phyloP scores from a whole-genome alignment of 441 rosid genomes.

The Brassica balearica region DNA sequence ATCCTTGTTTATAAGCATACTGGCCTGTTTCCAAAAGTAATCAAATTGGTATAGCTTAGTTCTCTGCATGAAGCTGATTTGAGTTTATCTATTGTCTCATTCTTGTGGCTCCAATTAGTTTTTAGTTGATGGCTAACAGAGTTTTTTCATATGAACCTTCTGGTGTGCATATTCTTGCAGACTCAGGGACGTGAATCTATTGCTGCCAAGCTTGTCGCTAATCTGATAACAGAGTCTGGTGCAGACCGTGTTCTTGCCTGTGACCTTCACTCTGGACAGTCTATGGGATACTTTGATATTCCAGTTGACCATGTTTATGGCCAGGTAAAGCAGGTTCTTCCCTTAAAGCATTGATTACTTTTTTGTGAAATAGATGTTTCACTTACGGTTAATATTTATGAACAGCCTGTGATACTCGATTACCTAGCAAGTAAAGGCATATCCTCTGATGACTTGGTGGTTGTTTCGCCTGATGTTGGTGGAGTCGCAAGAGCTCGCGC shows the following conservation, averaged over 20 bases:
- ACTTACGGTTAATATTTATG: too few relatives aligned
- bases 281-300: slow-evolving; percentile 98
- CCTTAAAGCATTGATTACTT: background rate
- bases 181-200: slow-evolving; percentile 97
- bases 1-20: background rate
- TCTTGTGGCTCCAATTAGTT: background rate
- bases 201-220: slow-evolving; percentile 62
- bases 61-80: background rate
- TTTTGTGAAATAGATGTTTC: too few relatives aligned
- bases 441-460: slow-evolving; percentile 83
- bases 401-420: slow-evolving; percentile 95
- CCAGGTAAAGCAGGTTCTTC: slow-evolving; percentile 57
- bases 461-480: slow-evolving; percentile 98
- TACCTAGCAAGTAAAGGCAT: slow-evolving; percentile 94
- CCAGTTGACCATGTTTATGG: slow-evolving; percentile 97
- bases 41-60: background rate
- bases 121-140: background rate
- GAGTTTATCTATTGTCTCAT: background rate
- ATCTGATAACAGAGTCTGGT: slow-evolving; percentile 69
- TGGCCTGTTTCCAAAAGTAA: background rate
- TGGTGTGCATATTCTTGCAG: slow-evolving; percentile 44
- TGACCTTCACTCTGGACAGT: slow-evolving; percentile 99
- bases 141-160: background rate
- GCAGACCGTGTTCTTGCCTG: slow-evolving; percentile 97
- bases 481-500: slow-evolving; percentile 97